A percentile compares a stretch with the other conserved stretches of the same genome.
Evolutionary conservation across 169 alveolate species (phyloP).

Genomic region (Eimeria maxima): DNA sequence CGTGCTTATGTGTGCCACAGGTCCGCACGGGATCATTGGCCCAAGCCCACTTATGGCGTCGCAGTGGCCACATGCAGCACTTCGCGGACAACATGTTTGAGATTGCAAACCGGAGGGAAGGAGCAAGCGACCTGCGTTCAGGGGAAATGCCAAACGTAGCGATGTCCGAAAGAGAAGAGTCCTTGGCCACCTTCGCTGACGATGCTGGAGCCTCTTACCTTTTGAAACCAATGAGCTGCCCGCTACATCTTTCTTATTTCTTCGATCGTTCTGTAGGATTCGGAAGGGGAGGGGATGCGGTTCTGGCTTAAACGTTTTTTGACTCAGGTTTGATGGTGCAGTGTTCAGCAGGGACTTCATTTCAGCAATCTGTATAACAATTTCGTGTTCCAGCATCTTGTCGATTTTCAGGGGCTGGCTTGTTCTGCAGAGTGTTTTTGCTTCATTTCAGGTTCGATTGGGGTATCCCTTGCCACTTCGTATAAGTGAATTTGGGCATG

Average conservation of each 20-base stretch:
- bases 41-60: constrained; percentile 95
- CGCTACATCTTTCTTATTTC: constrained; percentile 62
- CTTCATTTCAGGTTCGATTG: not conserved
- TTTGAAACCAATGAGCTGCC: constrained; percentile 83
- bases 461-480: constrained; percentile 95
- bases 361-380: not conserved
- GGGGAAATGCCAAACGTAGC: not conserved
- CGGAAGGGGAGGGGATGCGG: not conserved
- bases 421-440: not conserved
- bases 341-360: not conserved
- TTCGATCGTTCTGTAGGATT: constrained; percentile 41
- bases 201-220: constrained; percentile 9
- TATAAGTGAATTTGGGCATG: constrained; percentile 99
- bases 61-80: constrained; percentile 99
- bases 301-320: not conserved
- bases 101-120: not conserved
- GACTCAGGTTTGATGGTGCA: not conserved
- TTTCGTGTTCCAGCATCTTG: too few relatives aligned
- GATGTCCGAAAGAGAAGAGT: not conserved
- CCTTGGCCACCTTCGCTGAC: not conserved
- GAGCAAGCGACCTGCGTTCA: not conserved
- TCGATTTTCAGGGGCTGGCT: too few relatives aligned
- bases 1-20: constrained; percentile 49
- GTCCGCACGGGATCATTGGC: constrained; percentile 98
- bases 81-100: constrained; percentile 94